Percentiles rank a stretch among this genome's conserved stretches.
Evolutionary conservation across 2,329 filamentous ascomycete species (phyloP).

Genomic region (Parafenestella ontariensis): DNA sequence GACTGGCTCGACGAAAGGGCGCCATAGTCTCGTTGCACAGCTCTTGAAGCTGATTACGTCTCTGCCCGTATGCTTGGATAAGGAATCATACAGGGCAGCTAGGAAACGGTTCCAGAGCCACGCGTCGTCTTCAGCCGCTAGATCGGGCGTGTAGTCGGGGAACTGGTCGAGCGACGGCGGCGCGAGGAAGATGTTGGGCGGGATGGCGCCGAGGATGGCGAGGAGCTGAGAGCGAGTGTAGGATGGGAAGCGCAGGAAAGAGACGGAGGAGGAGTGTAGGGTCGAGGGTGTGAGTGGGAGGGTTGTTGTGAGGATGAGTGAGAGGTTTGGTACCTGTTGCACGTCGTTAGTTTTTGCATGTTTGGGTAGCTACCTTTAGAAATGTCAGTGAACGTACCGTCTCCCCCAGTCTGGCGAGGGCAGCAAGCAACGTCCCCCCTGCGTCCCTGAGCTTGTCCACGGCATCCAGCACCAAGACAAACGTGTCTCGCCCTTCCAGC

Average conservation of each 20-base stretch:
- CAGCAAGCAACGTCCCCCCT: slow-evolving; percentile 78
- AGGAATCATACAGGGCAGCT: slow-evolving; percentile 83
- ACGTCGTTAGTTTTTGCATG: slow-evolving; percentile 4
- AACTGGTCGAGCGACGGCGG: slow-evolving; percentile 50
- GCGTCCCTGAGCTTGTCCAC: slow-evolving; percentile 86
- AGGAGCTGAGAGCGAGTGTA: slow-evolving; percentile 84
- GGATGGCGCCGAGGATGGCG: slow-evolving; percentile 68
- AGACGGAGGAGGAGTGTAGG: slow-evolving; percentile 72
- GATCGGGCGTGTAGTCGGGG: slow-evolving; percentile 54
- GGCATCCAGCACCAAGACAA: slow-evolving; percentile 85
- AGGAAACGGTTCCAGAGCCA: slow-evolving; percentile 84
- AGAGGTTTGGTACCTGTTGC: slow-evolving; percentile 76
- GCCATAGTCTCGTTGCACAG: slow-evolving; percentile 80
- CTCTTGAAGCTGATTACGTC: slow-evolving; percentile 76
- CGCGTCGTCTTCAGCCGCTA: slow-evolving; percentile 63
- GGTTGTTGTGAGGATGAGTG: slow-evolving; percentile 77
- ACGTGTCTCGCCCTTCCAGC: slow-evolving; percentile 64
- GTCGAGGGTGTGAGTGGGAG: slow-evolving; percentile 69
- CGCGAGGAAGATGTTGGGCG: slow-evolving; percentile 56
- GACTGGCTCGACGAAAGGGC: slow-evolving; percentile 80
- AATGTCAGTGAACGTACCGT: slow-evolving; percentile 62
- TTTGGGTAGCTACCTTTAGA: too few relatives aligned
- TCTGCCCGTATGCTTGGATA: slow-evolving; percentile 80
- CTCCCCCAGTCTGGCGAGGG: slow-evolving; percentile 81
- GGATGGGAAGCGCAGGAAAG: slow-evolving; percentile 81